phyloP scores from a whole-genome alignment of 805 yeast genomes.

The Pichia occidentalis region DNA sequence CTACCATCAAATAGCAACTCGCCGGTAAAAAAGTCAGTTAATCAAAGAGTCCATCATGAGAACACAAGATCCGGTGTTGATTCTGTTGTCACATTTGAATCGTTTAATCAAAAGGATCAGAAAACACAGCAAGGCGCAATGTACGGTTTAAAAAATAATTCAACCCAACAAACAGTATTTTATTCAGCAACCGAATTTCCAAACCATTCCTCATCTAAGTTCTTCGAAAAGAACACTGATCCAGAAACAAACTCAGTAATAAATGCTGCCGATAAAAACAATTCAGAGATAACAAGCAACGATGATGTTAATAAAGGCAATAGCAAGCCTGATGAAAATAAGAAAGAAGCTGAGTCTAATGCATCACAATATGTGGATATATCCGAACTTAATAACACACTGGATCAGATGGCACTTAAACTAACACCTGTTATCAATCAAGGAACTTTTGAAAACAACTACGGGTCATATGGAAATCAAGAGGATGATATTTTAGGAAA shows the following conservation, averaged over 20 bases:
- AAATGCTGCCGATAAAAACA: background rate
- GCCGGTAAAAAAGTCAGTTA: background rate
- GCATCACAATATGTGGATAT: background rate
- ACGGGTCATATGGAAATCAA: slow-evolving; percentile 7
- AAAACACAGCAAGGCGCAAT: slow-evolving; percentile 17
- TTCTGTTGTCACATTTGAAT: slow-evolving; percentile 10
- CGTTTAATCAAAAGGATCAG: slow-evolving; percentile 3
- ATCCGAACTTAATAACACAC: slow-evolving; percentile 1
- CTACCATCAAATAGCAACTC: too few relatives aligned
- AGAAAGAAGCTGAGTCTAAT: background rate
- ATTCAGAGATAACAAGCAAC: background rate
- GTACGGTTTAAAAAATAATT: slow-evolving; percentile 22
- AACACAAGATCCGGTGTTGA: slow-evolving; percentile 6
- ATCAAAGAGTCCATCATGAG: background rate
- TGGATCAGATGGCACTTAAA: slow-evolving; percentile 9
- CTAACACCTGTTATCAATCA: background rate
- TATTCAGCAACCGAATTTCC: slow-evolving; percentile 36
- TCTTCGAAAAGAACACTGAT: too few relatives aligned
- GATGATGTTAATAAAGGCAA: too few relatives aligned
- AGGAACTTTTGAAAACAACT: slow-evolving; percentile 6
- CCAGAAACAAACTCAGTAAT: too few relatives aligned
- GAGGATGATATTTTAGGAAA: too few relatives aligned
- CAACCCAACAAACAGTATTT: slow-evolving; percentile 29
- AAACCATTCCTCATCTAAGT: background rate
- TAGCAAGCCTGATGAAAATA: background rate